Base-by-base conservation (phyloP, 2,329 filamentous ascomycete genomes). In the Boeremia exigua region DNA sequence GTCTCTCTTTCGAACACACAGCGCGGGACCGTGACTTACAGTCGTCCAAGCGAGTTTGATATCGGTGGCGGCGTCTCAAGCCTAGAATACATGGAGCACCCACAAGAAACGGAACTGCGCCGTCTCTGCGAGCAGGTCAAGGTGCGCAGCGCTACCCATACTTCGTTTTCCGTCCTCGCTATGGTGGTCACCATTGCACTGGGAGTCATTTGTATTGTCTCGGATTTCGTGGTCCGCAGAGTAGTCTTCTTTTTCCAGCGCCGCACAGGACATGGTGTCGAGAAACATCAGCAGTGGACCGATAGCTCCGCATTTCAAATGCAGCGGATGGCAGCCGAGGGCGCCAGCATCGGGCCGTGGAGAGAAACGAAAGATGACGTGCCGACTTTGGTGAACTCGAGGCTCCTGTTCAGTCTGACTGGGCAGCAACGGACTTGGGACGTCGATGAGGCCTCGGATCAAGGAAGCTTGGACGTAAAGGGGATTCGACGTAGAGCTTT, bases 1-100 rank as follows among this genome's bases (percentile, higher is more conserved):
- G 37, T 38, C 2, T 45, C 29, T 14, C 42, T 53, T 37, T 30
- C 33, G 12, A 42, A 43, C 9, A 47, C 45, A 4, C 49, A 53
- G 34, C 40, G 40, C 29, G 29, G 39, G 15, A 10, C 25, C 10
- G 38, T 42, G 11, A 25, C 38, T 28, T 42, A 42, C 25, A 25
- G 38, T 25, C 38, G 38, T 14, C 37, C n/a, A 11, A 39, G 19
- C 37, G 37, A 39, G n/a, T 39, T 19, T 12, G 37, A 39, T 11
- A 9, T 39, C 11, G 37, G 37, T 39, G 37, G 37, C 19, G 37
- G 37, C 17, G 23, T 39, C 7, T 39, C n/a, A 6, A 39, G 37
- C 37, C 37, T 39, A n/a, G 6, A 36, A 8, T 36, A 36, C 7
- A 36, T 36, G n/a, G 33, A 36, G 15, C 33, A 36, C 3, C 33